These are phyloP conservation scores for Marsdenia floribunda DNA, from an alignment of 257 asterid species.

Conservation along the genomic window DNA sequence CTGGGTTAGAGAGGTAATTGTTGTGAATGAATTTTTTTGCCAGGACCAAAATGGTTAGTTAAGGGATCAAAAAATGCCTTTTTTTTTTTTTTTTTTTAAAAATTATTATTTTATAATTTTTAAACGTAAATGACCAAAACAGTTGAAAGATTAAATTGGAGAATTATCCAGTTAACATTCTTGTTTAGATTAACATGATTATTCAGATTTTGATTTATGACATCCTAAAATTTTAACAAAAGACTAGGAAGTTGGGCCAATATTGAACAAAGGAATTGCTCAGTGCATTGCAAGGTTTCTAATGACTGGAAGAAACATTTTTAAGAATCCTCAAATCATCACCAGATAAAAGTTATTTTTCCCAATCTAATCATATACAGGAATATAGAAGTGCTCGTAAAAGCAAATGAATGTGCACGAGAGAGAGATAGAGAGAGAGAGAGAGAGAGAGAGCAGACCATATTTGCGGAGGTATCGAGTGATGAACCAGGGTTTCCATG, in stretches of 20 bases:
- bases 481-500: slow-evolving; percentile 31
- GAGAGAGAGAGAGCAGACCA: slow-evolving; percentile 32
- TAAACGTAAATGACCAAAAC: not conserved
- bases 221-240: not conserved
- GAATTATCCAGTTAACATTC: not conserved
- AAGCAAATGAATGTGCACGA: not conserved
- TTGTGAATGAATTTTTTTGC: too few relatives aligned
- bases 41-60: too few relatives aligned
- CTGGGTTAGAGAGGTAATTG: too few relatives aligned
- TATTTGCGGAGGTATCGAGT: slow-evolving; percentile 46
- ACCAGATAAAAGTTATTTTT: not conserved
- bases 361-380: not conserved
- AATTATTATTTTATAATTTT: too few relatives aligned
- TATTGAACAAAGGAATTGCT: not conserved
- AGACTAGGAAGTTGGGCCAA: not conserved
- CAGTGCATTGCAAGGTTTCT: not conserved
- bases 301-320: not conserved
- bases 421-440: not conserved
- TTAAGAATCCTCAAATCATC: not conserved
- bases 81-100: too few relatives aligned
- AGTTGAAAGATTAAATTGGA: not conserved
- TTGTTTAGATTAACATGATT: not conserved
- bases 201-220: not conserved
- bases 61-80: too few relatives aligned
- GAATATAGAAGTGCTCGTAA: not conserved